Evolutionary conservation across 192 early-diverging fungal species (phyloP).

Genomic region (Cetraspora pellucida): DNA sequence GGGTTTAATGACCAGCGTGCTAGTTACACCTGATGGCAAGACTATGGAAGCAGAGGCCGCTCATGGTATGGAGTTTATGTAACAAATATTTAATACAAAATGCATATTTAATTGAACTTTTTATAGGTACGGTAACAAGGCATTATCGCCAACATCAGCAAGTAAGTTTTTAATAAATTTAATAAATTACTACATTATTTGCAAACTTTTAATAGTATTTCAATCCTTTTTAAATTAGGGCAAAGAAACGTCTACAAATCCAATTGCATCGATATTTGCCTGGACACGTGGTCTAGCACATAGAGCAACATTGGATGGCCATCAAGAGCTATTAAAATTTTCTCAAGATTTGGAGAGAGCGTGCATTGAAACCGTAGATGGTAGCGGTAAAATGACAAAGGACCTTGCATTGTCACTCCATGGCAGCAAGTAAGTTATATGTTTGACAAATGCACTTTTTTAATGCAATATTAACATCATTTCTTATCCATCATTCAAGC

Average conservation of each 20-base stretch:
- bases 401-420: conserved; percentile 93
- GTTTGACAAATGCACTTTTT: background rate
- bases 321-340: conserved; percentile 76
- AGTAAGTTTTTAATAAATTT: conserved; percentile 23
- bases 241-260: conserved; percentile 93
- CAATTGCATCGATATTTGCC: conserved; percentile 95
- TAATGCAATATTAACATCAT: background rate
- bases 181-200: background rate
- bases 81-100: background rate
- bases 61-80: conserved; percentile 51
- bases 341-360: conserved; percentile 80
- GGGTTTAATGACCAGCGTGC: conserved; percentile 95
- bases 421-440: conserved; percentile 56
- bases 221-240: conserved; percentile 47
- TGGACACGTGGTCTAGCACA: conserved; percentile 94
- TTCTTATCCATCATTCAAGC: background rate
- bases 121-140: conserved; percentile 82
- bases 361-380: conserved; percentile 85
- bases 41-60: conserved; percentile 95
- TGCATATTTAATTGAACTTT: background rate
- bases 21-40: conserved; percentile 88
- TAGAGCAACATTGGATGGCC: conserved; percentile 87
- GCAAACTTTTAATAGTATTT: background rate
- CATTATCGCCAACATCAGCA: conserved; percentile 94
- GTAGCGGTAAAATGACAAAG: conserved; percentile 89